Conservation (phyloP, 1,139 yeast genomes). For the Hansenula lynferdii region DNA sequence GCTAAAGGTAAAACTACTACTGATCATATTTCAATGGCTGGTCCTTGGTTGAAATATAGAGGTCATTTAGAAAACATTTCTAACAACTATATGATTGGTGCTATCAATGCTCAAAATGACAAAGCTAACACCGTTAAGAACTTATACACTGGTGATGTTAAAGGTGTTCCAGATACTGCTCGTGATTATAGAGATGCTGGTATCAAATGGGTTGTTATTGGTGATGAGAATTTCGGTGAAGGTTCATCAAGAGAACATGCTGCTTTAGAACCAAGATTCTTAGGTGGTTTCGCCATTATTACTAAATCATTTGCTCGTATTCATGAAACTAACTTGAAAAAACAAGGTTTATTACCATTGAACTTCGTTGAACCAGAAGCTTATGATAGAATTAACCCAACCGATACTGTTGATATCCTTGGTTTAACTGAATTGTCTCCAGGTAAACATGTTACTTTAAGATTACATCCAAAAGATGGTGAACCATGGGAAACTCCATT, state of each 20-base stretch:
- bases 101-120: slow-evolving; percentile 93
- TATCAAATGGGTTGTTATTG: slow-evolving; percentile 94
- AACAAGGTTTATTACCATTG: slow-evolving; percentile 97
- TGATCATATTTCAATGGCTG: slow-evolving; percentile 99
- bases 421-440: slow-evolving; percentile 89
- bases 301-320: slow-evolving; percentile 98
- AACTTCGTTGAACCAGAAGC: slow-evolving; percentile 85
- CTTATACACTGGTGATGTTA: slow-evolving; percentile 87
- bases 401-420: slow-evolving; percentile 82
- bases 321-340: slow-evolving; percentile 91
- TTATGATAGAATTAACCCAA: slow-evolving; percentile 89
- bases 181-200: slow-evolving; percentile 92
- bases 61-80: slow-evolving; percentile 99
- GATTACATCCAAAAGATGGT: slow-evolving; percentile 89
- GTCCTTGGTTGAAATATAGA: slow-evolving; percentile 99
- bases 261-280: slow-evolving; percentile 98
- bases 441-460: slow-evolving; percentile 83
- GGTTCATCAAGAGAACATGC: slow-evolving; percentile 99
- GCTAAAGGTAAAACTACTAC: slow-evolving; percentile 98
- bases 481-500: slow-evolving; percentile 80
- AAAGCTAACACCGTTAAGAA: slow-evolving; percentile 92
- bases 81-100: slow-evolving; percentile 99
- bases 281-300: slow-evolving; percentile 96
- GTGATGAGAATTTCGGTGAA: slow-evolving; percentile 99
- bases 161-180: slow-evolving; percentile 96